Conservation (phyloP, 805 yeast species). For the Saturnispora galanensis region DNA sequence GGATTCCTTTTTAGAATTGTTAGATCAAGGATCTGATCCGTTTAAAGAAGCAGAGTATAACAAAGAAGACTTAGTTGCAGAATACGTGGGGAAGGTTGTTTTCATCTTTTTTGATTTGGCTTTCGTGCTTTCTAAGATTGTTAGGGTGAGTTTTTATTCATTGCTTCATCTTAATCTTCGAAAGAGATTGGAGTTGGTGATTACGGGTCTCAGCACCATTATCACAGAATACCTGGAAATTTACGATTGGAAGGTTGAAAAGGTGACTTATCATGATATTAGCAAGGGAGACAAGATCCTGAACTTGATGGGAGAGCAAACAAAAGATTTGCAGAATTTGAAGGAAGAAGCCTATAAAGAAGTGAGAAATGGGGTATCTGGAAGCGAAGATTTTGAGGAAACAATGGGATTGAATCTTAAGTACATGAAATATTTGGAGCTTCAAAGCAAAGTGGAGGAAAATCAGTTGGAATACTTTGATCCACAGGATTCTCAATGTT, state of each 20-base stretch:
- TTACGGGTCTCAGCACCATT: neutral
- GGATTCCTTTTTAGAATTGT: no score
- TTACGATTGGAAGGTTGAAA: neutral
- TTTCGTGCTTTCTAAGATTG: neutral
- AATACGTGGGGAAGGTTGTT: no score
- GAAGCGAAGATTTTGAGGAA: neutral
- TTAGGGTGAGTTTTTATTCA: constrained; percentile 1
- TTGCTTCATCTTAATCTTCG: neutral
- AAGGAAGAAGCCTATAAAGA: neutral
- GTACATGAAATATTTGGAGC: constrained; percentile 6
- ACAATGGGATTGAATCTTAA: constrained; percentile 1
- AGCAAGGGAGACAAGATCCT: neutral
- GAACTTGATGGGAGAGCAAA: neutral
- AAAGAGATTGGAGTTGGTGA: neutral
- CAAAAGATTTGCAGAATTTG: neutral
- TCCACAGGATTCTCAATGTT: constrained; percentile 3
- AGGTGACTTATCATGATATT: constrained; percentile 1
- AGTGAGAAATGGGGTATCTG: no score
- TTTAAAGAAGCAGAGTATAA: no score
- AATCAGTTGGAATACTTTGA: neutral
- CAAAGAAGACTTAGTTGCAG: no score
- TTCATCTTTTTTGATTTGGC: neutral
- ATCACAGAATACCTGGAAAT: neutral
- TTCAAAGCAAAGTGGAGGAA: constrained; percentile 3
- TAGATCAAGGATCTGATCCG: no score